Percentiles rank a stretch among this genome's conserved stretches.
These are phyloP conservation scores for Silene latifolia DNA, from an alignment of 148 eudicot species.

Conservation along the genomic window DNA sequence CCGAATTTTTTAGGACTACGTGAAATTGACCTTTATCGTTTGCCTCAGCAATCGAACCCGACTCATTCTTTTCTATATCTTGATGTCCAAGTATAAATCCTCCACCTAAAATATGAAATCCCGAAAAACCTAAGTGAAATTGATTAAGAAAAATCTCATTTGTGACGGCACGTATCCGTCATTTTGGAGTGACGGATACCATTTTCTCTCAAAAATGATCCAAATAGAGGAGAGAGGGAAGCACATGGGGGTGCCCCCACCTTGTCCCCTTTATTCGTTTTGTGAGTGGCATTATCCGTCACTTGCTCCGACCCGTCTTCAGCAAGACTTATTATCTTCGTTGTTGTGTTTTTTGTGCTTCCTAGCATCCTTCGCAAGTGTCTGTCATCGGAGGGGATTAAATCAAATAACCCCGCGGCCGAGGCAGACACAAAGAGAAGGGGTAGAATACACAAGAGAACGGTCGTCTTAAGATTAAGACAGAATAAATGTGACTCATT, in stretches of 20 bases:
- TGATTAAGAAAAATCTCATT: too few relatives aligned
- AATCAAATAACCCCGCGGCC: neutral
- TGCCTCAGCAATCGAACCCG: constrained; percentile 20
- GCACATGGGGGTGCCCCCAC: too few relatives aligned
- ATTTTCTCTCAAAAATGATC: too few relatives aligned
- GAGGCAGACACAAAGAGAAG: constrained; percentile 26
- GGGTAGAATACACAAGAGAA: constrained; percentile 27
- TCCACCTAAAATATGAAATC: neutral
- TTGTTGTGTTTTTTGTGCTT: neutral
- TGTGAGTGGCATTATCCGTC: too few relatives aligned
- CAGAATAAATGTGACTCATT: too few relatives aligned
- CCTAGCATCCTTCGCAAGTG: neutral
- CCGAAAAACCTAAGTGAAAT: neutral
- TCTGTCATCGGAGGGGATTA: neutral
- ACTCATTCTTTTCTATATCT: neutral
- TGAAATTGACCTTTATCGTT: constrained; percentile 44
- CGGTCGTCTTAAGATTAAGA: too few relatives aligned
- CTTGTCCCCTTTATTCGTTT: too few relatives aligned
- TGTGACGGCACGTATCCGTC: too few relatives aligned
- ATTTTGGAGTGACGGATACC: too few relatives aligned
- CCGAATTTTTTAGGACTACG: constrained; percentile 30
- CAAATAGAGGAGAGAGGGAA: too few relatives aligned
- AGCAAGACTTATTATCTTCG: neutral
- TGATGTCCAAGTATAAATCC: neutral
- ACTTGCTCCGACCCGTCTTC: too few relatives aligned